These are phyloP conservation scores for Coemansia asiatica DNA, from an alignment of 192 early-diverging fungal genomes.

Conservation along the genomic window DNA sequence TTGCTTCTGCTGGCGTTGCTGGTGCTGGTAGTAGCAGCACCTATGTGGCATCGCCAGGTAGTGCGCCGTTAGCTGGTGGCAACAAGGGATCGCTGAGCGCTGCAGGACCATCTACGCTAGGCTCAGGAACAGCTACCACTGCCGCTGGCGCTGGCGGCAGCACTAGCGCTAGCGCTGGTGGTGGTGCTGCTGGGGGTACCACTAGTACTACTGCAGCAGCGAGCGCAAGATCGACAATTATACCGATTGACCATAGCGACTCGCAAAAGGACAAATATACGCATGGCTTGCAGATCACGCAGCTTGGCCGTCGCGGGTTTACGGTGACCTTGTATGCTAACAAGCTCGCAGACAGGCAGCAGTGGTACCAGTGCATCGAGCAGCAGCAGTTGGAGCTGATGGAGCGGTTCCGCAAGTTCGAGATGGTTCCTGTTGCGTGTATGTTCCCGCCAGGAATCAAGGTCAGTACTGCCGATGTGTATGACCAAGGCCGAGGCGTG, in stretches of 20 bases:
- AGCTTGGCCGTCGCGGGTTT: slow-evolving; percentile 72
- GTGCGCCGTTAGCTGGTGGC: slow-evolving; percentile 3
- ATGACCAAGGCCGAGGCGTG: slow-evolving; percentile 65
- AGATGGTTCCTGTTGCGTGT: slow-evolving; percentile 49
- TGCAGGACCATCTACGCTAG: slow-evolving; percentile 19
- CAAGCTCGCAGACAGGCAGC: slow-evolving; percentile 67
- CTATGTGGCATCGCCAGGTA: slow-evolving; percentile 17
- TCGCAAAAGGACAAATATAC: slow-evolving; percentile 59
- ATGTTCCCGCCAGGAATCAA: slow-evolving; percentile 53
- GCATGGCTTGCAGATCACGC: slow-evolving; percentile 73
- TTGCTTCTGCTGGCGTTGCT: neutral
- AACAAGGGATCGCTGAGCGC: neutral
- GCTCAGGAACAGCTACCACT: neutral
- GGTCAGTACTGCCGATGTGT: slow-evolving; percentile 52
- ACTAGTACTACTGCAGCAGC: neutral
- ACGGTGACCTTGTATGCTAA: slow-evolving; percentile 71
- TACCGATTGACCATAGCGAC: slow-evolving; percentile 40
- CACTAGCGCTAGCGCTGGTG: neutral
- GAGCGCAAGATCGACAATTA: slow-evolving; percentile 32
- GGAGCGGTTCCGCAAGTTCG: slow-evolving; percentile 53
- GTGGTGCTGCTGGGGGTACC: slow-evolving; percentile 1
- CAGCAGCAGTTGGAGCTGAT: slow-evolving; percentile 53
- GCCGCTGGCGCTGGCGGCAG: slow-evolving; percentile 8
- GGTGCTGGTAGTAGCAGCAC: slow-evolving; percentile 3
- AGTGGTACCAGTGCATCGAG: slow-evolving; percentile 83